These are phyloP conservation scores for Mediolabrus comicus DNA, from an alignment of 108 stramenopile genomes.

Conservation along the genomic window DNA sequence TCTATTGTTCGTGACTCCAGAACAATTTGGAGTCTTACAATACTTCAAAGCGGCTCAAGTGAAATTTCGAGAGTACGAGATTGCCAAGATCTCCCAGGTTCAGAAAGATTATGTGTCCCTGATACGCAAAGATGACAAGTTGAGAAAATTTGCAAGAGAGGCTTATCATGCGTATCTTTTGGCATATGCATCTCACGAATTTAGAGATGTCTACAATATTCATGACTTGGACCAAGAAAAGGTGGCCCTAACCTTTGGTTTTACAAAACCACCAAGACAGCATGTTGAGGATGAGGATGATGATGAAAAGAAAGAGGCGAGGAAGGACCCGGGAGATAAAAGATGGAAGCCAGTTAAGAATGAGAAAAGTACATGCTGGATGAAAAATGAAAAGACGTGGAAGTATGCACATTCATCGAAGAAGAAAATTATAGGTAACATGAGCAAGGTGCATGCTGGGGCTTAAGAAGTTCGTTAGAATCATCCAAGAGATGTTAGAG, in stretches of 20 bases:
- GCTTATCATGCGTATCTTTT: slow-evolving; percentile 33
- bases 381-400: slow-evolving; percentile 29
- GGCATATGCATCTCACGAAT: slow-evolving; percentile 32
- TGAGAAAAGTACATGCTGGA: slow-evolving; percentile 15
- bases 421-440: neutral
- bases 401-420: slow-evolving; percentile 24
- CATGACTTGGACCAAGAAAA: slow-evolving; percentile 16
- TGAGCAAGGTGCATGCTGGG: neutral
- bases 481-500: too few relatives aligned
- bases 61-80: slow-evolving; percentile 33
- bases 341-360: slow-evolving; percentile 17
- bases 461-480: too few relatives aligned
- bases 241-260: slow-evolving; percentile 37
- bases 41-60: slow-evolving; percentile 33
- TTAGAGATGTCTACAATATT: slow-evolving; percentile 36
- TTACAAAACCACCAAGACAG: slow-evolving; percentile 12
- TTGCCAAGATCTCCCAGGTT: slow-evolving; percentile 24
- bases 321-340: neutral
- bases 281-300: neutral
- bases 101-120: slow-evolving; percentile 16
- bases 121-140: slow-evolving; percentile 13
- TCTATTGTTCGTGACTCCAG: slow-evolving; percentile 32
- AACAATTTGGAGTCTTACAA: slow-evolving; percentile 19
- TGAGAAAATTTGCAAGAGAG: slow-evolving; percentile 11
- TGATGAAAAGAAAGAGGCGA: neutral